phyloP scores from a whole-genome alignment of 371 early-diverging fungal species.

The Quaeritorhiza haematococci region DNA sequence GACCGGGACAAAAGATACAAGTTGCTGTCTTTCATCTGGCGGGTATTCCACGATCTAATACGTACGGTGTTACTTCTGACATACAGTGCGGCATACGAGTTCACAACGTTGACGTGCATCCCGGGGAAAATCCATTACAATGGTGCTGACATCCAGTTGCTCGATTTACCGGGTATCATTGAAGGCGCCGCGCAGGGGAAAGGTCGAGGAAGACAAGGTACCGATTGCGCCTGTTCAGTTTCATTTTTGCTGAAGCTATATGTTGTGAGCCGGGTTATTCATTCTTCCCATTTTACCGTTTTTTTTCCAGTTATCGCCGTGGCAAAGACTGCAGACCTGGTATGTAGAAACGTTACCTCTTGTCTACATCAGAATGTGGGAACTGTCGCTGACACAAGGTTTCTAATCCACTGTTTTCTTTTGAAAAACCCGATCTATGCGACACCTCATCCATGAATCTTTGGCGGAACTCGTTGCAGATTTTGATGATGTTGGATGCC shows the following conservation, averaged over 20 bases:
- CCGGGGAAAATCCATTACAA: slow-evolving; percentile 86
- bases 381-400: too few relatives aligned
- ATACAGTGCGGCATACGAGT: slow-evolving; percentile 81
- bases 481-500: slow-evolving; percentile 95
- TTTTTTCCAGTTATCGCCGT: slow-evolving; percentile 63
- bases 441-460: too few relatives aligned
- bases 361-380: too few relatives aligned
- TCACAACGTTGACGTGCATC: slow-evolving; percentile 97
- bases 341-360: too few relatives aligned
- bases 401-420: too few relatives aligned
- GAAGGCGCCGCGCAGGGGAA: slow-evolving; percentile 99
- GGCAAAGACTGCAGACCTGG: slow-evolving; percentile 95
- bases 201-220: slow-evolving; percentile 98
- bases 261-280: too few relatives aligned
- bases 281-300: too few relatives aligned
- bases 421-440: too few relatives aligned
- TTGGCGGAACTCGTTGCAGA: slow-evolving; percentile 32
- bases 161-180: slow-evolving; percentile 94
- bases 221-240: slow-evolving; percentile 53
- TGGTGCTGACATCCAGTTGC: slow-evolving; percentile 94
- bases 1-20: too few relatives aligned
- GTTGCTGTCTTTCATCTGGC: too few relatives aligned
- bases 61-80: not conserved
- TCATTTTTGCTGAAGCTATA: not conserved
- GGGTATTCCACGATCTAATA: not conserved